These are phyloP conservation scores for Tulasnella sp. DNA, from an alignment of 768 basidiomycete genomes.

Conservation along the genomic window DNA sequence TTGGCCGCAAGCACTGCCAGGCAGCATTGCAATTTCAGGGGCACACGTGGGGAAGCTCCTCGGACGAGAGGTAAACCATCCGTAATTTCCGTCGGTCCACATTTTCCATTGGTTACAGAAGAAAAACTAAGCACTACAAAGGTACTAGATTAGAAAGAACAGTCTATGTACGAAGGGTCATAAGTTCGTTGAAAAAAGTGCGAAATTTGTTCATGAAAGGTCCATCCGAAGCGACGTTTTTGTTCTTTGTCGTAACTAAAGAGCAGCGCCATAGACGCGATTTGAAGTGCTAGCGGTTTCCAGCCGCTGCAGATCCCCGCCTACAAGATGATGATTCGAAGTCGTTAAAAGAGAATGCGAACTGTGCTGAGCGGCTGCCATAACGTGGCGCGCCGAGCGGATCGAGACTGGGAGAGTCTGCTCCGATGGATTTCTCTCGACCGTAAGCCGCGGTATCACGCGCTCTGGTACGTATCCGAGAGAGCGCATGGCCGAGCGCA, in stretches of 20 bases:
- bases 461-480: background rate
- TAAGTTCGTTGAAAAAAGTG: background rate
- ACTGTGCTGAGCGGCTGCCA: background rate
- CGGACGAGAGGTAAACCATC: background rate
- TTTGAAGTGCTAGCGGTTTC: background rate
- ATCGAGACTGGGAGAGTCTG: background rate
- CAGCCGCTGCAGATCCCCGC: background rate
- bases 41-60: background rate
- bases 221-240: background rate
- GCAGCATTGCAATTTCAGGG: background rate
- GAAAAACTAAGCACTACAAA: background rate
- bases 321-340: background rate
- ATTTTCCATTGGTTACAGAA: background rate
- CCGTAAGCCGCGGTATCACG: background rate
- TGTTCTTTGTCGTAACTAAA: background rate
- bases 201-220: background rate
- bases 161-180: background rate
- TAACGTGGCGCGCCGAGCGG: background rate
- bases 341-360: background rate
- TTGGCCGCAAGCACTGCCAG: background rate
- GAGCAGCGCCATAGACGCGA: background rate
- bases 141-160: background rate
- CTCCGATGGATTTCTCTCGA: background rate
- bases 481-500: background rate
- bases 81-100: background rate